These are phyloP conservation scores for Colletotrichum sp. DNA, from an alignment of 2,329 filamentous ascomycete genomes.

Conservation along the genomic window DNA sequence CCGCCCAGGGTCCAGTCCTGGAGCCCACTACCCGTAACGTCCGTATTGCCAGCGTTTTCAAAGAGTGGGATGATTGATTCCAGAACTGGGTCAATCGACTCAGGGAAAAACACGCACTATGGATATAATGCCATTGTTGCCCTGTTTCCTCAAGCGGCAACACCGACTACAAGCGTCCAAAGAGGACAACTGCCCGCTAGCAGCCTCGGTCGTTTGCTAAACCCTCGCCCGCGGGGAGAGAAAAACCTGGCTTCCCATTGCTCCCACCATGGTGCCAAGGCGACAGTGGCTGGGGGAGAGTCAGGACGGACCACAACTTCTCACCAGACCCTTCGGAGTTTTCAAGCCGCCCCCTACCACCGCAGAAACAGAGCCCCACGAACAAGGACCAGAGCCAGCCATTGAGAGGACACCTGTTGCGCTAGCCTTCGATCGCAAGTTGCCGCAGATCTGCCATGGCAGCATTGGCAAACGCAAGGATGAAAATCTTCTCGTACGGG, in stretches of 20 bases:
- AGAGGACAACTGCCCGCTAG: background rate
- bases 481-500: constrained; percentile 22
- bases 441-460: constrained; percentile 20
- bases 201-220: constrained; percentile 12
- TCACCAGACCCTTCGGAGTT: constrained; percentile 22
- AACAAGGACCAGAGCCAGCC: background rate
- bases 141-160: constrained; percentile 10
- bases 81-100: background rate
- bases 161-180: constrained; percentile 1
- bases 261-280: constrained; percentile 10
- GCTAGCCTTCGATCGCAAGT: constrained; percentile 19
- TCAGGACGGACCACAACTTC: constrained; percentile 11
- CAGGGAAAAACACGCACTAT: background rate
- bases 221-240: background rate
- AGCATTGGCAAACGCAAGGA: constrained; percentile 18
- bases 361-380: constrained; percentile 16
- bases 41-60: background rate
- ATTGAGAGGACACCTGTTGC: background rate
- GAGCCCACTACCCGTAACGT: background rate
- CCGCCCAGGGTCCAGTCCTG: background rate
- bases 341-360: constrained; percentile 19
- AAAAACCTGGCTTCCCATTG: constrained; percentile 9
- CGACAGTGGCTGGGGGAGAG: constrained; percentile 10
- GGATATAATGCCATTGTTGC: constrained; percentile 6
- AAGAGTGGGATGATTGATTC: constrained; percentile 11